Base-by-base conservation (phyloP, 1,284 basidiomycete species). In the Rhodotorula sp. region DNA sequence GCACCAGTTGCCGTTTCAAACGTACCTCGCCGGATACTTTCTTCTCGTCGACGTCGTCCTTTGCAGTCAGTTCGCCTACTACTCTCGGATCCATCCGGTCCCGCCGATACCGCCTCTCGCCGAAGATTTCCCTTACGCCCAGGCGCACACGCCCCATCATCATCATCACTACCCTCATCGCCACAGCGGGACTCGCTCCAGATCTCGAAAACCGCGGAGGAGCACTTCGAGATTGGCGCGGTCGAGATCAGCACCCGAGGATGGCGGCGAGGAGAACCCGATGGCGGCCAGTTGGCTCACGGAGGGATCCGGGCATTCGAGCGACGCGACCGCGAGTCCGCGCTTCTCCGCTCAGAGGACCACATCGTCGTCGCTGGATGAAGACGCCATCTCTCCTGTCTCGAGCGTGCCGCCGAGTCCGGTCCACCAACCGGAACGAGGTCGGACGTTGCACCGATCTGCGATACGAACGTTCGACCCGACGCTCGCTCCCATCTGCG, bases 1-100 rank as follows among this genome's bases (percentile, higher is more conserved):
- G 1, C 86, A 90, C 78, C 94, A 97, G 79, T 86, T 97, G n/a
- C 92, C 92, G 20, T 97, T 97, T 82, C 93, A 97, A 91, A 96
- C 88, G 56, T 91, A 87, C 79, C 90, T 96, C 62, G 92, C 93
- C 7, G 85, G 85, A 0, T 97, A 97, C 80, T 97, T 95, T 79
- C 90, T 91, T 77, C 83, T 86, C 64, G 86, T 95, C 64, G 93
- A 96, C 81, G 82, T 87, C 62, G 84, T 86, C 54, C 85, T 96
- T 39, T 84, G 93, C 66, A 81, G 79, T 16, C 93, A 97, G 80
- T 96, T 88, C 82, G 84, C 89, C 78, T 90, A 94, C 82, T 96
- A 94, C 79, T 66, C 69, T 16, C 73, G 75, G 26, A 20, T 64
- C 0, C 54, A 54, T 20, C 63, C 63, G 8, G 46, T 34, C 5